Percentiles rank a stretch among this genome's conserved stretches.
phyloP scores from a whole-genome alignment of 164 flowering plant species.

The Sedum album region DNA sequence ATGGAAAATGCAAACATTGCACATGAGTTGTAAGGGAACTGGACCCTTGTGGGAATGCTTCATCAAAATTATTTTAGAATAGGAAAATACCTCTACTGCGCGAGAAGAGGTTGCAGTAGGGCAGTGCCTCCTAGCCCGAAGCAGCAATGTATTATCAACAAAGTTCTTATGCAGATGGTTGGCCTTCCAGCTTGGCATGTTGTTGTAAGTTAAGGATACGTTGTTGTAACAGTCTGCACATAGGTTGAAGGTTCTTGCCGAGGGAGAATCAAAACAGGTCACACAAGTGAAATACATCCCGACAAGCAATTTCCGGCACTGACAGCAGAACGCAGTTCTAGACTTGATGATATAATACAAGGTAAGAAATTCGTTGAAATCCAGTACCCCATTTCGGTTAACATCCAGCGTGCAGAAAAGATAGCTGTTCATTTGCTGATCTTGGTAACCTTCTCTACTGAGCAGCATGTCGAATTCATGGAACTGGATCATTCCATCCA shows the following conservation, averaged over 20 bases:
- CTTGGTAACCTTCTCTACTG: background rate
- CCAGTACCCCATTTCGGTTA: constrained; percentile 1
- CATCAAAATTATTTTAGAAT: too few species aligned
- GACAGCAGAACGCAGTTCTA: background rate
- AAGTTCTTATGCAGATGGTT: background rate
- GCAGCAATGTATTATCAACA: background rate
- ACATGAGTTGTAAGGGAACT: too few species aligned
- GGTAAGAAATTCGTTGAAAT: background rate
- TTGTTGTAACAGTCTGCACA: background rate
- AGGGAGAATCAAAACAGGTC: background rate
- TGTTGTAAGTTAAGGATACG: too few species aligned
- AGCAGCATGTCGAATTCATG: too few species aligned
- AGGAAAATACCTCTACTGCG: background rate
- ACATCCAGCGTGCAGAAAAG: background rate
- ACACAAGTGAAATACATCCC: background rate
- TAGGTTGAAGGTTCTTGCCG: background rate
- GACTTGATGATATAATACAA: background rate
- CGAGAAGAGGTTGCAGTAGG: background rate
- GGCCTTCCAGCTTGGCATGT: background rate
- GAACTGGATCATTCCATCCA: background rate
- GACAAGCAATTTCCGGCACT: background rate
- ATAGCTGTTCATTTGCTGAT: background rate
- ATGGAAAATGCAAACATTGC: too few species aligned
- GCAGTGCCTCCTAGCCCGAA: background rate
- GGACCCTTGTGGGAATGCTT: too few species aligned